A percentile compares a stretch with the other conserved stretches of the same genome.
These are phyloP conservation scores for Trichophyton mentagrophytes DNA, from an alignment of 2,329 filamentous ascomycete genomes.

Conservation along the genomic window DNA sequence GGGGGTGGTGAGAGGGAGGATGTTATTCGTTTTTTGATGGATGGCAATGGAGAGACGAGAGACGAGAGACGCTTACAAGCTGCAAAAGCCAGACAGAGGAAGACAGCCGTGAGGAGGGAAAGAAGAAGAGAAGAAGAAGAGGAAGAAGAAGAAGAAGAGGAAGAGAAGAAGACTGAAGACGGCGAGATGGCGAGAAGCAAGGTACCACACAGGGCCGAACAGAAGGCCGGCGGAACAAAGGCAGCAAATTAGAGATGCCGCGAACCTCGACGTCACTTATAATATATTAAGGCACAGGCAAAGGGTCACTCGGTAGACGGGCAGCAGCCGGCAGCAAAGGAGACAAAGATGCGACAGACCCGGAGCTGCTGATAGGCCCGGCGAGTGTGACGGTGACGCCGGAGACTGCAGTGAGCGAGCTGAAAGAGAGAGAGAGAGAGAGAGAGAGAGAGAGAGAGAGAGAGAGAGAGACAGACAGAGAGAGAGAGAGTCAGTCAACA, in stretches of 20 bases:
- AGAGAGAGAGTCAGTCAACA: too few species aligned
- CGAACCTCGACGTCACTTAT: background rate
- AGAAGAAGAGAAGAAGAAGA: background rate
- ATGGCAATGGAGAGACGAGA: background rate
- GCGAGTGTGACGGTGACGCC: background rate
- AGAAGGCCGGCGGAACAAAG: background rate
- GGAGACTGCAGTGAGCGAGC: background rate
- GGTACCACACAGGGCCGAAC: background rate
- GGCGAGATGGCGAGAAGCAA: background rate
- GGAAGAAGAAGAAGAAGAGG: too few species aligned
- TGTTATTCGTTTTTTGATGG: background rate
- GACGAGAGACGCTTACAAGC: background rate
- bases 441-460: conserved; percentile 5
- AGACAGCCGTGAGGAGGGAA: background rate
- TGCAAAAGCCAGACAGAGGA: background rate
- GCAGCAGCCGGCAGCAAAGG: too few species aligned
- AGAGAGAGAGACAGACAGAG: background rate
- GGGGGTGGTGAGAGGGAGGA: background rate
- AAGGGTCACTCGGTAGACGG: background rate
- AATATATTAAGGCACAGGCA: background rate
- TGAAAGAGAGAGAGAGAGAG: background rate
- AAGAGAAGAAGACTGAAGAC: background rate
- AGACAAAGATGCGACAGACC: background rate
- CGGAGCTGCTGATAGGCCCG: background rate
- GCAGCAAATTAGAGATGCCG: background rate